These are phyloP conservation scores for Pouteria glomerata DNA, from an alignment of 148 eudicot genomes.

Conservation along the genomic window DNA sequence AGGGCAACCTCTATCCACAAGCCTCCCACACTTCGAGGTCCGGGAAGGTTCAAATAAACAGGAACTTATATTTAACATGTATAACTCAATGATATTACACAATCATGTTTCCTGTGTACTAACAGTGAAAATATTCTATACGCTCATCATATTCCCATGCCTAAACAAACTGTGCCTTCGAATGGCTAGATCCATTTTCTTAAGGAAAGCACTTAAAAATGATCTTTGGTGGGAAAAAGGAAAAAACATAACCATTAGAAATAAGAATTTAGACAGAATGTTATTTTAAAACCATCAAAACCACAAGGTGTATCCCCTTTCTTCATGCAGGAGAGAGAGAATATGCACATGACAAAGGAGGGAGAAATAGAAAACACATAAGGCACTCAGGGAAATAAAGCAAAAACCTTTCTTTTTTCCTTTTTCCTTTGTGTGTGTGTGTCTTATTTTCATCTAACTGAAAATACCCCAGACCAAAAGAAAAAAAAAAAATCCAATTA, in stretches of 20 bases:
- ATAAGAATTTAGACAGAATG: no score
- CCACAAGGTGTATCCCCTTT: background rate
- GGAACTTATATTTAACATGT: no score
- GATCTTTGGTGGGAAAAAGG: background rate
- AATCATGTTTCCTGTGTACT: no score
- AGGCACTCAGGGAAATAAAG: background rate
- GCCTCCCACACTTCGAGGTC: no score
- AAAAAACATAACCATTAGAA: no score
- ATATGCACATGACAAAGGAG: background rate
- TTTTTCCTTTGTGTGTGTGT: no score
- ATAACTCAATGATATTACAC: no score
- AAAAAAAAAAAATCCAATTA: background rate
- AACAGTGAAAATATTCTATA: background rate
- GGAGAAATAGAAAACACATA: background rate
- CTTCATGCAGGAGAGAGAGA: background rate
- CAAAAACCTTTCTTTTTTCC: background rate
- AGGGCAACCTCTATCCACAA: no score
- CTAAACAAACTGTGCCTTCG: background rate
- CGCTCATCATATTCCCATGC: background rate
- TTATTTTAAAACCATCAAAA: background rate
- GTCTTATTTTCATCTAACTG: no score
- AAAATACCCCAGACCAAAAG: background rate
- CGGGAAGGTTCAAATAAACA: no score
- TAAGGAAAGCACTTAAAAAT: background rate
- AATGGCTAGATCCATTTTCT: background rate